phyloP scores from a whole-genome alignment of 306 rosid genomes.

The Sophora flavescens region DNA sequence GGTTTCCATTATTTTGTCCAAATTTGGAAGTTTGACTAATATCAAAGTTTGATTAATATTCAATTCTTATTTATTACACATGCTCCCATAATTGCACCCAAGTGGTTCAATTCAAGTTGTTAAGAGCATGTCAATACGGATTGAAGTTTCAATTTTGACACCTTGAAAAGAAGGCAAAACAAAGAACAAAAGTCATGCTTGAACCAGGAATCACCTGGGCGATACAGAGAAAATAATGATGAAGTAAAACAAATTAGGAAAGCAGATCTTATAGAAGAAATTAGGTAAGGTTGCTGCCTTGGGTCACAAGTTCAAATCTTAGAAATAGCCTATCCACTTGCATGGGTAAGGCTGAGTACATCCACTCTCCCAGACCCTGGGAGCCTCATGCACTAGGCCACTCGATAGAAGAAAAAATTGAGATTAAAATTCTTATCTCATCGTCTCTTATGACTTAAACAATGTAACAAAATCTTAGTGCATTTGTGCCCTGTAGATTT shows the following conservation, averaged over 20 bases:
- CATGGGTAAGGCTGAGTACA: too few species aligned
- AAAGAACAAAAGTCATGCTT: conserved; percentile 33
- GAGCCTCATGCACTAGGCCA: too few species aligned
- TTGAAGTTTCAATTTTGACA: conserved; percentile 26
- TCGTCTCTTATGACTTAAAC: conserved; percentile 2
- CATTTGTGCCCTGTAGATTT: not conserved
- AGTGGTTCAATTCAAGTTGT: conserved; percentile 16
- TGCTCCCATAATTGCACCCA: conserved; percentile 19
- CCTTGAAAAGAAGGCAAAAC: conserved; percentile 12
- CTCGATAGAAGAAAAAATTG: not conserved
- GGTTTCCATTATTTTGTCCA: conserved; percentile 29
- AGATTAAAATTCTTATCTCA: conserved; percentile 2
- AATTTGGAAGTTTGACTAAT: conserved; percentile 7
- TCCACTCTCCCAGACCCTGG: too few species aligned
- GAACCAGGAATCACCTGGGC: conserved; percentile 4
- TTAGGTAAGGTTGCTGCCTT: too few species aligned
- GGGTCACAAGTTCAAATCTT: too few species aligned
- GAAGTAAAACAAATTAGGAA: conserved; percentile 18
- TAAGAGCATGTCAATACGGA: conserved; percentile 19
- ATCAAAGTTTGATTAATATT: conserved; percentile 12
- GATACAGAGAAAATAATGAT: conserved; percentile 31
- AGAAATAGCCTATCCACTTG: too few species aligned
- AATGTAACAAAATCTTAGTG: conserved; percentile 19
- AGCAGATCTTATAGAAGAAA: too few species aligned
- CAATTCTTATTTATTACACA: not conserved